phyloP scores from a whole-genome alignment of 352 stramenopile species.

The Pythium brachiatum region DNA sequence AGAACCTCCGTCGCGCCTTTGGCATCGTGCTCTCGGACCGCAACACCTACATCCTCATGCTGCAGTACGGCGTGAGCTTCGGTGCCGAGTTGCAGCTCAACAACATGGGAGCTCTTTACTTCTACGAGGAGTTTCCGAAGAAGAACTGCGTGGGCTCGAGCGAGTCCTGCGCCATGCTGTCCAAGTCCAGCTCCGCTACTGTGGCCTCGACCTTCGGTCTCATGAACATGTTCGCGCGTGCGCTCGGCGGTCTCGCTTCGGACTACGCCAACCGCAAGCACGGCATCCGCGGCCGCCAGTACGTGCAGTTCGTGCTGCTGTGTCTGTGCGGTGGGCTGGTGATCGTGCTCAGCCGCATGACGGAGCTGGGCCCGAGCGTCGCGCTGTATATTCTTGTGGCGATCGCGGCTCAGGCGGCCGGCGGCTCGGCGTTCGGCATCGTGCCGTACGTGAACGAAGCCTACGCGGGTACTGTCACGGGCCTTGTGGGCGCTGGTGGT shows the following conservation, averaged over 20 bases:
- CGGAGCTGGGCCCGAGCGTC: constrained; percentile 70
- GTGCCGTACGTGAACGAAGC: constrained; percentile 71
- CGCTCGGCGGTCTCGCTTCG: constrained; percentile 81
- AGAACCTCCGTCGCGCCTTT: constrained; percentile 37
- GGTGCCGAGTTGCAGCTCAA: constrained; percentile 95
- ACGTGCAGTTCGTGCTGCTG: constrained; percentile 80
- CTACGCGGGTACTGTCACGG: constrained; percentile 64
- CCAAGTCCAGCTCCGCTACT: constrained; percentile 67
- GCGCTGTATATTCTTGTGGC: constrained; percentile 91
- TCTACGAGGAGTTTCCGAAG: constrained; percentile 87
- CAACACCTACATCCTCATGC: constrained; percentile 91
- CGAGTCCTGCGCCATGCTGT: constrained; percentile 38
- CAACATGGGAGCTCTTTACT: constrained; percentile 94
- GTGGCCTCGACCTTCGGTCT: constrained; percentile 92
- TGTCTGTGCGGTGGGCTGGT: constrained; percentile 76
- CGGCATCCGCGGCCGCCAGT: constrained; percentile 90
- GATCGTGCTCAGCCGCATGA: constrained; percentile 84
- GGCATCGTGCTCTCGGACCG: constrained; percentile 67
- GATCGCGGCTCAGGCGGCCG: constrained; percentile 86
- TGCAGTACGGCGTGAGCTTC: constrained; percentile 94
- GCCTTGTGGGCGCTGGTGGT: constrained; percentile 59
- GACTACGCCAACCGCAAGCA: constrained; percentile 81
- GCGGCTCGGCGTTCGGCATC: constrained; percentile 63
- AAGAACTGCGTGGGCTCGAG: constrained; percentile 35
- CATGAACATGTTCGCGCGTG: constrained; percentile 93